phyloP scores from a whole-genome alignment of 2,329 filamentous ascomycete genomes.

The Albifimbria verrucaria region DNA sequence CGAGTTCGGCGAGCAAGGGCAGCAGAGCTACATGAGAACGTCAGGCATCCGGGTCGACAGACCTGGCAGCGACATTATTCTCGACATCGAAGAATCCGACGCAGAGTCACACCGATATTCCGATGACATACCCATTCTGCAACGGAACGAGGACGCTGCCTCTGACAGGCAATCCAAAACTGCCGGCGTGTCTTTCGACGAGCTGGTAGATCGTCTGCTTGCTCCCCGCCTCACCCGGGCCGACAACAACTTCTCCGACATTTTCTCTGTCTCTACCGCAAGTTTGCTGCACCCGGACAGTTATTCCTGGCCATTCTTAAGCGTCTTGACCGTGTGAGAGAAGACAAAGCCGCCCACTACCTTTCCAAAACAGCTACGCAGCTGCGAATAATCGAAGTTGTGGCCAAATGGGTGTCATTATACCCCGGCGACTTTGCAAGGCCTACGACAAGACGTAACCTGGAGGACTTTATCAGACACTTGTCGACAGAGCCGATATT shows the following conservation, averaged over 20 bases:
- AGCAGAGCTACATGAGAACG: constrained; percentile 46
- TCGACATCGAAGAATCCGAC: constrained; percentile 69
- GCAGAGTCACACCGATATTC: constrained; percentile 63
- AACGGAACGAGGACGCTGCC: constrained; percentile 62
- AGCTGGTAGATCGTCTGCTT: constrained; percentile 83
- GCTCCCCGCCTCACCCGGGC: constrained; percentile 76
- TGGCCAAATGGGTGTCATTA: constrained; percentile 83
- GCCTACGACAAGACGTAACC: constrained; percentile 64
- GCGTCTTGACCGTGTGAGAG: constrained; percentile 68
- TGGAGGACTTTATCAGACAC: constrained; percentile 72
- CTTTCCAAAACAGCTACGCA: constrained; percentile 78
- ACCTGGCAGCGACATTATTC: constrained; percentile 50
- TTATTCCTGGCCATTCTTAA: constrained; percentile 76
- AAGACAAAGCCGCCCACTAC: constrained; percentile 63
- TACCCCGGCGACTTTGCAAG: constrained; percentile 94
- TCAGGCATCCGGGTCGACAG: constrained; percentile 52
- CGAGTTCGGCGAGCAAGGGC: constrained; percentile 15
- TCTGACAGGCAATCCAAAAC: constrained; percentile 47
- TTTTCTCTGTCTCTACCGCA: constrained; percentile 94
- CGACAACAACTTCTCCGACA: constrained; percentile 83
- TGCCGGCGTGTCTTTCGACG: constrained; percentile 58
- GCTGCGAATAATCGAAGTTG: constrained; percentile 75
- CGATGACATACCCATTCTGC: constrained; percentile 64
- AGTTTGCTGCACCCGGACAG: constrained; percentile 79
- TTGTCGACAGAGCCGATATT: constrained; percentile 80